A percentile compares a stretch with the other conserved stretches of the same genome.
These are phyloP conservation scores for Penicillium verrucosum DNA, from an alignment of 2,329 filamentous ascomycete genomes.

Conservation along the genomic window DNA sequence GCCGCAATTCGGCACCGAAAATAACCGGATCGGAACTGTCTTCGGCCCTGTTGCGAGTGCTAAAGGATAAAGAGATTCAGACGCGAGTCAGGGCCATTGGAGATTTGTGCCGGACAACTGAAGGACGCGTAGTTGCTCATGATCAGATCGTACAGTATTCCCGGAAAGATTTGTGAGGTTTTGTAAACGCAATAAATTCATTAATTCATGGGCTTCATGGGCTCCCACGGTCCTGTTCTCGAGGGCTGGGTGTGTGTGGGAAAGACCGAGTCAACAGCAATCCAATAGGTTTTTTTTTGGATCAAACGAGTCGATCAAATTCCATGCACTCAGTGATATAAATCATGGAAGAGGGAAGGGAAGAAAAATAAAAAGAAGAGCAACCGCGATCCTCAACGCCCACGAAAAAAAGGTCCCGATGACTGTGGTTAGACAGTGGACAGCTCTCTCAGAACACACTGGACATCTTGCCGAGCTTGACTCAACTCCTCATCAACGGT, in stretches of 20 bases:
- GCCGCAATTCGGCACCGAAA: constrained; percentile 34
- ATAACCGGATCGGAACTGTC: constrained; percentile 15
- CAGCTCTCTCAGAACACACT: constrained; percentile 39
- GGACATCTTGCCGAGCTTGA: constrained; percentile 50
- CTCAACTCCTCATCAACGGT: constrained; percentile 49
- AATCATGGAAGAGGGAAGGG: neutral
- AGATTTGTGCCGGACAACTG: constrained; percentile 14
- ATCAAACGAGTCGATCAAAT: neutral
- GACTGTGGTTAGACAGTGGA: neutral
- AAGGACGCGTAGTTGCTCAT: constrained; percentile 20
- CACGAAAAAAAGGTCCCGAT: neutral
- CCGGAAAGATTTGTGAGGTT: neutral
- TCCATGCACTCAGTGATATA: neutral
- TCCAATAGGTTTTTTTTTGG: neutral
- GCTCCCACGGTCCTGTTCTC: neutral
- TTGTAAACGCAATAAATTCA: neutral
- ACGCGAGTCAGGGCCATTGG: constrained; percentile 10
- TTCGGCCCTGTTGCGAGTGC: constrained; percentile 12
- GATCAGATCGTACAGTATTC: constrained; percentile 17
- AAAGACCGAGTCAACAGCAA: neutral
- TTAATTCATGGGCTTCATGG: neutral
- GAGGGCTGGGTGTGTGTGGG: neutral
- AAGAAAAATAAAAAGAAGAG: too few species aligned
- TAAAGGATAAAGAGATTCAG: constrained; percentile 14
- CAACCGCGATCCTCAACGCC: neutral